A percentile compares a stretch with the other conserved stretches of the same genome.
Evolutionary conservation across 2,329 filamentous ascomycete species (phyloP).

Genomic region (Malbranchea zuffiana): DNA sequence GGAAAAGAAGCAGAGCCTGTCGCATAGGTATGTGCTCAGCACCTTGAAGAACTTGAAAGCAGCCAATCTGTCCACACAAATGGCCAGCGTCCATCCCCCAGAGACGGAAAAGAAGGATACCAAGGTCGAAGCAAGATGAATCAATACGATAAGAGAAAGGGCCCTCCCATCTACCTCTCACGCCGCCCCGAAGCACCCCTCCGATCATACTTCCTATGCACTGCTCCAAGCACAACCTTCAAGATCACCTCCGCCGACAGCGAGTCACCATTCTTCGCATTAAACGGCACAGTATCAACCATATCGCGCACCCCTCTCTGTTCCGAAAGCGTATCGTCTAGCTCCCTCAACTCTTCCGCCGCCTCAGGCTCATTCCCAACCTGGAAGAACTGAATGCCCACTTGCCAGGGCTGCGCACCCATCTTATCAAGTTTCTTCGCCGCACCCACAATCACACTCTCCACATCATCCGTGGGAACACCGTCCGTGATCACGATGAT

Average conservation of each 20-base stretch:
- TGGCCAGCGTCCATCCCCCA: no score
- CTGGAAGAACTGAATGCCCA: slow-evolving; percentile 94
- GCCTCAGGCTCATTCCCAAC: slow-evolving; percentile 65
- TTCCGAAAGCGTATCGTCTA: slow-evolving; percentile 62
- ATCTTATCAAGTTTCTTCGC: slow-evolving; percentile 55
- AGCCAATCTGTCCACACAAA: no score
- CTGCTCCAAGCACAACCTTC: slow-evolving; percentile 70
- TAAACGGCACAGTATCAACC: slow-evolving; percentile 77
- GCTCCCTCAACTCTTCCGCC: slow-evolving; percentile 50
- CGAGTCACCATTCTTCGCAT: slow-evolving; percentile 35
- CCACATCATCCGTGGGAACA: slow-evolving; percentile 65
- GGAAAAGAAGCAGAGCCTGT: no score
- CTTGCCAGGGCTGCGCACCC: slow-evolving; percentile 64
- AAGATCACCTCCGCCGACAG: slow-evolving; percentile 62
- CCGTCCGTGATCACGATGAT: slow-evolving; percentile 92
- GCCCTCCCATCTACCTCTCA: neutral
- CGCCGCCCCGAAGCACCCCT: slow-evolving; percentile 3
- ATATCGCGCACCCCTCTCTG: slow-evolving; percentile 65
- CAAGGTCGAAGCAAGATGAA: slow-evolving; percentile 1
- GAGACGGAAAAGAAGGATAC: slow-evolving; percentile 6
- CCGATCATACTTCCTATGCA: slow-evolving; percentile 54
- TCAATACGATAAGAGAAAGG: neutral
- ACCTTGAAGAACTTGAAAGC: no score
- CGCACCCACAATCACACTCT: slow-evolving; percentile 53
- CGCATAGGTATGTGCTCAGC: neutral